Base-by-base conservation (phyloP, 2,329 filamentous ascomycete species). In the Epichloe festucae region DNA sequence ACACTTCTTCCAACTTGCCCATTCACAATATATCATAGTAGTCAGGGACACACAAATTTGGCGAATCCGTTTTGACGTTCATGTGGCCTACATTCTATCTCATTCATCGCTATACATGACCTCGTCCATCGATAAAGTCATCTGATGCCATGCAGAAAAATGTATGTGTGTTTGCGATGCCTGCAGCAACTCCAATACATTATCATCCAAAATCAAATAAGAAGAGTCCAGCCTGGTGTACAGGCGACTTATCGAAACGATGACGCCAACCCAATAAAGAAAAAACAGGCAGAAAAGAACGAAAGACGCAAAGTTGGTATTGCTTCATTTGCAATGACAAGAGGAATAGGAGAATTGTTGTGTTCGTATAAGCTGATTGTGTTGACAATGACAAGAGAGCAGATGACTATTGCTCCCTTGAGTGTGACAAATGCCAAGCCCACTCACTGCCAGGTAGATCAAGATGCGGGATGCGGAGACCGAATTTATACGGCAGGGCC, bases 401-500 rank as follows among this genome's bases (percentile, higher is more conserved):
- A 45, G 31, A 27, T 50, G 48, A 45, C 39, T 27, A 12, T n/a
- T 14, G 43, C 3, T 45, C 17, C 14, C 21, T 34, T 23, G 6
- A 8, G n/a, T 17, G 10, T 31, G 27, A 31, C 27, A 31, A 11
- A 35, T 17, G 14, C 11, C 36, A 6, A 38, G 31, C 11, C 46
- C 43, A 44, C 39, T 21, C 31, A 17, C 15, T 12, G n/a, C 34
- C 23, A 17, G 2, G 14, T 15, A 35, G n/a, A 8, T 27, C 48
- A 21, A 34, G 23, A 12, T 7, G 15, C 12, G 8, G 23, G 23
- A n/a, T 45, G 14, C 42, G 12, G 15, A 17, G 6, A 17, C 23
- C 7, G 11, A 14, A 19, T 51, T 62, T 65, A 70, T 42, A 68
- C 64, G 14, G 53, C 43, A 38, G 81, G 81, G 7, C 79, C 81